A percentile compares a stretch with the other conserved stretches of the same genome.
Evolutionary conservation across 164 flowering plant species (phyloP).

Genomic region (Annona squamosa): DNA sequence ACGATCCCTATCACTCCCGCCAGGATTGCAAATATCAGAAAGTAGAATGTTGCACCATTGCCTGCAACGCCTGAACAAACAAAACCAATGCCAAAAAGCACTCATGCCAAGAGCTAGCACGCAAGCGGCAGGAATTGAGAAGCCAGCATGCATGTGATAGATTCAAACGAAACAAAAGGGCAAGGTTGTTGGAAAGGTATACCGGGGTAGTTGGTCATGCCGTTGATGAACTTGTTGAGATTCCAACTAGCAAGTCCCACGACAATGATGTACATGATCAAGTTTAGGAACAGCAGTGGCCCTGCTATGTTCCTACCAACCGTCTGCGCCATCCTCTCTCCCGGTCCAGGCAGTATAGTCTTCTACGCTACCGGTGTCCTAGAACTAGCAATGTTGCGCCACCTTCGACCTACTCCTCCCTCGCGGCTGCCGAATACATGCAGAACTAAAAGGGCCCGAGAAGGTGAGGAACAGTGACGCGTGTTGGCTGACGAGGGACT

Average conservation of each 20-base stretch:
- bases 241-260: conserved; percentile 90
- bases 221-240: conserved; percentile 69
- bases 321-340: conserved; percentile 48
- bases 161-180: neutral
- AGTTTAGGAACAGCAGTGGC: conserved; percentile 72
- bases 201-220: conserved; percentile 69
- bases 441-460: neutral
- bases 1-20: conserved; percentile 61
- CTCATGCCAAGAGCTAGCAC: no score
- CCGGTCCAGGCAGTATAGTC: neutral
- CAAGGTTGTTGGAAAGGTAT: neutral
- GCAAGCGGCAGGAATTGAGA: neutral
- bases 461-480: neutral
- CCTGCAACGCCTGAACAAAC: conserved; percentile 39
- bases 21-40: conserved; percentile 52
- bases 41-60: conserved; percentile 53
- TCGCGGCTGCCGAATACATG: neutral
- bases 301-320: conserved; percentile 77
- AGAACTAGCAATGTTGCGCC: no score
- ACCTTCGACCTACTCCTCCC: neutral
- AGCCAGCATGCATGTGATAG: neutral
- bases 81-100: no score
- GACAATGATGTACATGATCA: conserved; percentile 55
- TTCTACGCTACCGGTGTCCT: neutral
- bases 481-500: neutral